phyloP scores from a whole-genome alignment of 2,329 filamentous ascomycete genomes.

The Pseudopithomyces maydicus region DNA sequence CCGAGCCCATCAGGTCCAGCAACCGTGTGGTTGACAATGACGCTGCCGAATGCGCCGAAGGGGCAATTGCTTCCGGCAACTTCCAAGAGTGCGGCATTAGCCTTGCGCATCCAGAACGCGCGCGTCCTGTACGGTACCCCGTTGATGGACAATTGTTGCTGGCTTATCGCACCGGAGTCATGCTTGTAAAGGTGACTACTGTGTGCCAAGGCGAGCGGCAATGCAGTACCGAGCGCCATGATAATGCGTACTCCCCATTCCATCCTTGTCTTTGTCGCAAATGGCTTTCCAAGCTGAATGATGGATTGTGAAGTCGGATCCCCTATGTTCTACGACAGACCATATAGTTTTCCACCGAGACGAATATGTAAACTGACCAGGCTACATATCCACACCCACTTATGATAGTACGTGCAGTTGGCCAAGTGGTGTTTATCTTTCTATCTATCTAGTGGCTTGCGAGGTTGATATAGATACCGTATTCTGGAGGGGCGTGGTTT shows the following conservation, averaged over 20 bases:
- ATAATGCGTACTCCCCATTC: not conserved
- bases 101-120: not conserved
- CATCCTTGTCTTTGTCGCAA: not conserved
- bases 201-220: not conserved
- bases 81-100: not conserved
- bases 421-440: not conserved
- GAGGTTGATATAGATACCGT: not conserved
- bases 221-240: not conserved
- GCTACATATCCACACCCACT: not conserved
- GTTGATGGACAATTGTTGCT: not conserved
- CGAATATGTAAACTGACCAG: too few relatives aligned
- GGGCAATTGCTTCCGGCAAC: constrained; percentile 26
- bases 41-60: not conserved
- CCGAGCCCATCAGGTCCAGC: constrained; percentile 36
- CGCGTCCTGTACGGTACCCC: not conserved
- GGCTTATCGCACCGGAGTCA: not conserved
- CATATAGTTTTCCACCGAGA: too few relatives aligned
- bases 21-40: not conserved
- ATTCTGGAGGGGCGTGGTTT: not conserved
- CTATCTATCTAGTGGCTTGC: not conserved
- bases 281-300: not conserved
- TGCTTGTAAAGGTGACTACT: not conserved
- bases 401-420: not conserved
- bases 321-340: too few relatives aligned
- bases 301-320: too few relatives aligned